These are phyloP conservation scores for Alternaria panax DNA, from an alignment of 2,329 filamentous ascomycete genomes.

Conservation along the genomic window DNA sequence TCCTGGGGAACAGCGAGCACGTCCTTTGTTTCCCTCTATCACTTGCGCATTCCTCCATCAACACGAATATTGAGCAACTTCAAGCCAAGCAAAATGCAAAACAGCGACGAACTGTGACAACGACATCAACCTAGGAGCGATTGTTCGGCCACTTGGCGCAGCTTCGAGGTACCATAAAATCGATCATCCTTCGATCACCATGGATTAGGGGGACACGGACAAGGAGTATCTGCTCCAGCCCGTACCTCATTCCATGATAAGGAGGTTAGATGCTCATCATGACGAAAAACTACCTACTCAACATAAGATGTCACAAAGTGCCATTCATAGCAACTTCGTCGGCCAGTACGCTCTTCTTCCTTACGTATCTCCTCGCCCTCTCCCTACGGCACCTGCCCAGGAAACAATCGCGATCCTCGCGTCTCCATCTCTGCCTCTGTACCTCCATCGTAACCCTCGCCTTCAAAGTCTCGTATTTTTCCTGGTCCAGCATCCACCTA, in stretches of 20 bases:
- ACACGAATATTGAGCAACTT: too few species aligned
- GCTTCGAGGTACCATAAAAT: too few species aligned
- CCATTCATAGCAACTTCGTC: background rate
- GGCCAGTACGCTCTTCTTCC: background rate
- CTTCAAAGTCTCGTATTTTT: background rate
- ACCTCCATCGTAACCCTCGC: background rate
- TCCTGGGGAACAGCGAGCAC: too few species aligned
- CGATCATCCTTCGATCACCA: background rate
- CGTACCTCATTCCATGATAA: background rate
- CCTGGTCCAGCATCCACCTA: background rate
- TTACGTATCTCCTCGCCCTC: too few species aligned
- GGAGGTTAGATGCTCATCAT: too few species aligned
- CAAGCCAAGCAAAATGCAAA: too few species aligned
- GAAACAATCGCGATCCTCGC: background rate
- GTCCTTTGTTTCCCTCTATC: too few species aligned
- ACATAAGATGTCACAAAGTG: fast-evolving
- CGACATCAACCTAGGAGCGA: too few species aligned
- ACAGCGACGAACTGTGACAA: too few species aligned
- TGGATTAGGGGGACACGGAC: background rate
- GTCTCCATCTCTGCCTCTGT: background rate
- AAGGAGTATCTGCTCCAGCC: background rate
- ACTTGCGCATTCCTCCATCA: too few species aligned
- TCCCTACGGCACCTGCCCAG: background rate
- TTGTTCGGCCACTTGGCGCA: too few species aligned
- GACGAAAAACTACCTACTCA: background rate